These are phyloP conservation scores for Hymenotorrendiella dingleyae DNA, from an alignment of 2,329 filamentous ascomycete genomes.

Conservation along the genomic window DNA sequence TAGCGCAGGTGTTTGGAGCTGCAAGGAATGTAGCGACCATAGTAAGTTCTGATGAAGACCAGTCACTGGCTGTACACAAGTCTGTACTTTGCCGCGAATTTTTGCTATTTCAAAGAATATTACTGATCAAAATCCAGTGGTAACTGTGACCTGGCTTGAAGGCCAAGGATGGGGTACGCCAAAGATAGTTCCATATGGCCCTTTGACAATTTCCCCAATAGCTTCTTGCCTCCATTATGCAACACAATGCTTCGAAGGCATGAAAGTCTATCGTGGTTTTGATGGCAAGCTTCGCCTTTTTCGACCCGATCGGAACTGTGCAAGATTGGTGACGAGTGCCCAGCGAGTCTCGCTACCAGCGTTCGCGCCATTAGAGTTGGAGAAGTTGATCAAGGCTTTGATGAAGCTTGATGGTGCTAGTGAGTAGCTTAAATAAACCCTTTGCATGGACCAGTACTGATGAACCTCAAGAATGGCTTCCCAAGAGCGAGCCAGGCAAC, in stretches of 20 bases:
- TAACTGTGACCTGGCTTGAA: slow-evolving; percentile 63
- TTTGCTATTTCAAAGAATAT: too few species aligned
- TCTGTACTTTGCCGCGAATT: too few species aligned
- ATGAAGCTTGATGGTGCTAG: slow-evolving; percentile 62
- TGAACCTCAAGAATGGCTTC: slow-evolving; percentile 59
- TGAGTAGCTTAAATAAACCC: slow-evolving; percentile 8
- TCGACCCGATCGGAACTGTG: slow-evolving; percentile 51
- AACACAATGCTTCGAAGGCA: slow-evolving; percentile 24
- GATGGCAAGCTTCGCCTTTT: slow-evolving; percentile 60
- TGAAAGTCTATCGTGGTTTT: slow-evolving; percentile 73
- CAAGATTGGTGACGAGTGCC: slow-evolving; percentile 44
- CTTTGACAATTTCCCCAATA: slow-evolving; percentile 45
- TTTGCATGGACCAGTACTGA: not conserved
- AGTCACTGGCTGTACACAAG: too few species aligned
- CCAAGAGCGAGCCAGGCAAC: slow-evolving; percentile 57
- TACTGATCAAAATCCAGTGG: too few species aligned
- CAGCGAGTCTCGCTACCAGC: slow-evolving; percentile 66
- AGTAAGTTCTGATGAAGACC: slow-evolving; percentile 35
- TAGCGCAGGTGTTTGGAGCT: slow-evolving; percentile 14
- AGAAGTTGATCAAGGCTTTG: slow-evolving; percentile 67
- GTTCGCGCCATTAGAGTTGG: slow-evolving; percentile 66
- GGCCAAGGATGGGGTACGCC: slow-evolving; percentile 66
- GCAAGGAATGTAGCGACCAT: slow-evolving; percentile 63
- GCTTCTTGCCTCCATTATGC: slow-evolving; percentile 13
- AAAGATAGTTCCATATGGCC: slow-evolving; percentile 70